A percentile compares a stretch with the other conserved stretches of the same genome.
Evolutionary conservation across 2,329 filamentous ascomycete genomes (phyloP).

Genomic region (Xylariaceae sp.): DNA sequence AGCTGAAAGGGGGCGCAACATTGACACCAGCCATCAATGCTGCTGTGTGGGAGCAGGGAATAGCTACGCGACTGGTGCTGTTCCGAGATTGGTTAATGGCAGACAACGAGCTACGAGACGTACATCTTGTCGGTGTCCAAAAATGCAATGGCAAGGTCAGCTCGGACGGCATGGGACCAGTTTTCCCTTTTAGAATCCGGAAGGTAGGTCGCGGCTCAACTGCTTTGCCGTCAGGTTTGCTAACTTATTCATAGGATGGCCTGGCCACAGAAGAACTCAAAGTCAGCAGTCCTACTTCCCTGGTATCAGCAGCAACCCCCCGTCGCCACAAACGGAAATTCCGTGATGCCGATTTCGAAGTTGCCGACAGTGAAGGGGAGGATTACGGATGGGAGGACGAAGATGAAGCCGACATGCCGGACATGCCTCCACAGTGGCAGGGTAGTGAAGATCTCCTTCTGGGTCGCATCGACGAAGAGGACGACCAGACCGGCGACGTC

Average conservation of each 20-base stretch:
- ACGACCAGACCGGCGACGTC: constrained; percentile 31
- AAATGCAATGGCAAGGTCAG: constrained; percentile 54
- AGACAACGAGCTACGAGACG: constrained; percentile 40
- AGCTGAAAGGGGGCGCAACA: constrained; percentile 58
- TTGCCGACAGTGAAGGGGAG: constrained; percentile 59
- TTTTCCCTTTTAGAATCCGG: constrained; percentile 46
- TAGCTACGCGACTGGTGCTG: constrained; percentile 67
- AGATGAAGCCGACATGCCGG: constrained; percentile 56
- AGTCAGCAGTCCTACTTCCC: constrained; percentile 31
- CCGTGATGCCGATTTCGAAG: constrained; percentile 52
- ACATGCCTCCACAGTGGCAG: constrained; percentile 61
- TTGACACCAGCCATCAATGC: constrained; percentile 72
- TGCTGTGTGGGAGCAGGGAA: constrained; percentile 71
- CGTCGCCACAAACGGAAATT: constrained; percentile 57
- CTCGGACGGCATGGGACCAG: constrained; percentile 35
- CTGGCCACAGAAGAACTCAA: constrained; percentile 39
- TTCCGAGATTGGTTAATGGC: constrained; percentile 70
- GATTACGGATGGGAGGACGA: constrained; percentile 69
- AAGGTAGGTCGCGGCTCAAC: constrained; percentile 33
- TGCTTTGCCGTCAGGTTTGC: constrained; percentile 6
- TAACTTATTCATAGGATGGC: too few species aligned
- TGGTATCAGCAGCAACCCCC: constrained; percentile 32
- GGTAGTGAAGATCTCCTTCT: constrained; percentile 60
- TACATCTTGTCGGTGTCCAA: constrained; percentile 58
- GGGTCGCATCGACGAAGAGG: constrained; percentile 37